Conservation (phyloP, 805 yeast genomes). For the Blastobotrys chiropterorum region DNA sequence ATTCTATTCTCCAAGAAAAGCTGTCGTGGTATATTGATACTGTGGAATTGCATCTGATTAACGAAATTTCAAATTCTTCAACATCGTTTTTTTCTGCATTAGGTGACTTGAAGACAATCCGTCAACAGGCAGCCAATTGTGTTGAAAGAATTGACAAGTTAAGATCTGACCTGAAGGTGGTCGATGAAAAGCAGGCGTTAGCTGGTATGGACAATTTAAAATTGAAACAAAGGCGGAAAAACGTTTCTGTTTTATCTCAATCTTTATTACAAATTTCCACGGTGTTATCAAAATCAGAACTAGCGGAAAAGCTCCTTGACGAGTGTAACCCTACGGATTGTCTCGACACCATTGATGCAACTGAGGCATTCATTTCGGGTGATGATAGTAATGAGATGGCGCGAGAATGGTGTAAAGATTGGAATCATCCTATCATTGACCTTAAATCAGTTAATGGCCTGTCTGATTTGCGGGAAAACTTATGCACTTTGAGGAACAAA, state of each 20-base stretch:
- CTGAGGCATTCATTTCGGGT: slow-evolving; percentile 56
- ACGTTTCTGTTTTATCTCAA: slow-evolving; percentile 58
- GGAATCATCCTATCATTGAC: slow-evolving; percentile 35
- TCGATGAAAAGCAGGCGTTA: slow-evolving; percentile 46
- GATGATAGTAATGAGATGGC: slow-evolving; percentile 22
- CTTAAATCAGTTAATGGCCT: slow-evolving; percentile 47
- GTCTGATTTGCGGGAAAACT: slow-evolving; percentile 42
- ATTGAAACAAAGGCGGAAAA: slow-evolving; percentile 46
- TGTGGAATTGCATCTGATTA: slow-evolving; percentile 73
- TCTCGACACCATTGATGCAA: slow-evolving; percentile 49
- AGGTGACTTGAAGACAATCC: slow-evolving; percentile 63
- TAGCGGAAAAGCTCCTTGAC: slow-evolving; percentile 42
- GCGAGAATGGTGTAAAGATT: slow-evolving; percentile 11
- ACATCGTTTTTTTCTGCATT: slow-evolving; percentile 79
- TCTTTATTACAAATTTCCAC: slow-evolving; percentile 49
- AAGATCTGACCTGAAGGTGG: slow-evolving; percentile 37
- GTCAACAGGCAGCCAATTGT: slow-evolving; percentile 44
- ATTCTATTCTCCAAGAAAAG: slow-evolving; percentile 62
- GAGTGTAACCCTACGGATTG: slow-evolving; percentile 44
- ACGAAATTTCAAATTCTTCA: slow-evolving; percentile 80
- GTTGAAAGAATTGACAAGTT: slow-evolving; percentile 43
- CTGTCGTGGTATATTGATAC: slow-evolving; percentile 77
- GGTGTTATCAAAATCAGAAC: slow-evolving; percentile 40
- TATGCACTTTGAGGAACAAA: slow-evolving; percentile 51
- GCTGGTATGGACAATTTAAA: slow-evolving; percentile 47